Evolutionary conservation across 108 stramenopile species (phyloP), one percentile per base, ranked within the genome.

Genomic region (Fragilaria radians): DNA sequence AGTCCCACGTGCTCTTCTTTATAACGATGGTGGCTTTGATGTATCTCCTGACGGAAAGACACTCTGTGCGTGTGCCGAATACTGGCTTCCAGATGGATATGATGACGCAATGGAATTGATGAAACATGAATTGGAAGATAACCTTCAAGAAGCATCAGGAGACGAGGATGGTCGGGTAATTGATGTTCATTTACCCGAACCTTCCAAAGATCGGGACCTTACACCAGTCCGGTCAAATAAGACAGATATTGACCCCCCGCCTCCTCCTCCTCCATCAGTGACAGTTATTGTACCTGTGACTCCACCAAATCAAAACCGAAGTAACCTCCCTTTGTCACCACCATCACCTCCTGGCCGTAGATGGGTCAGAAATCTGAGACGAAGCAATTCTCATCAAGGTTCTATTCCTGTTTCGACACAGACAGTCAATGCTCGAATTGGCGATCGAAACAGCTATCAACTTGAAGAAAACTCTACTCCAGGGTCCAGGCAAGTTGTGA

Each of bases 1-100:
- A 53, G 76, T 93, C 29, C 73, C 78, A n/a, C 82, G 89, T 48
- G 92, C 93, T 0, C 73, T 96, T 29, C 68, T 97, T 23, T 97
- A 97, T 74, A 97, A 96, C 46, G 96, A 97, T 73, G 95, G 96
- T 48, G 96, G 96, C 21, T 91, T 97, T 66, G 94, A 96, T 68
- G 71, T 97, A 4, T 95, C 94, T 5, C 67, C 77, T 33, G 92
- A 93, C 71, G 96, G 96, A 4, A 85, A 82, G 33, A 71, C 79
- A 4, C 74, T 95, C n/a, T 88, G 86, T 54, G 85, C 88, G 5
- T 94, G 93, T 70, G 91, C 89, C 17, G 88, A 91, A 61, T 85
- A 79, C 67, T 91, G 89, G 85, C 53, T 91, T 22, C 90, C 90
- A 32, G 72, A 86, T 28, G 90, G 86, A 21, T 66, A 88, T 24